These are phyloP conservation scores for Strigomonas galati DNA, from an alignment of 208 protist species.

Conservation along the genomic window DNA sequence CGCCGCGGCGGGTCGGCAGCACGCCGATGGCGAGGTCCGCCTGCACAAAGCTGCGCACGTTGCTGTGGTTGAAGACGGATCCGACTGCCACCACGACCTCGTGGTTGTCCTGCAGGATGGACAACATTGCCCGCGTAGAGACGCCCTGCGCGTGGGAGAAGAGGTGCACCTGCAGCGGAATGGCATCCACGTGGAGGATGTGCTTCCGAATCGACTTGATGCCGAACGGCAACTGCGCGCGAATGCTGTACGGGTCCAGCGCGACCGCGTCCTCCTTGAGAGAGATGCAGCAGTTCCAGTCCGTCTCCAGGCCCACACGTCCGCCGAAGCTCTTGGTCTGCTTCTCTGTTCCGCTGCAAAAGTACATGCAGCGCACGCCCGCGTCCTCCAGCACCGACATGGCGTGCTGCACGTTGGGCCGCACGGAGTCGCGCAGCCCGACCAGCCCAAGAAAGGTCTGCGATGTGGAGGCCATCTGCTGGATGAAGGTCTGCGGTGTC, in stretches of 20 bases:
- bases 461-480: constrained; percentile 59
- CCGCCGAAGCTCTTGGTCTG: constrained; percentile 90
- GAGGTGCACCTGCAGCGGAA: constrained; percentile 94
- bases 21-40: constrained; percentile 88
- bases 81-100: constrained; percentile 92
- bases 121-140: constrained; percentile 88
- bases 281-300: constrained; percentile 96
- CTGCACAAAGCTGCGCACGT: constrained; percentile 90
- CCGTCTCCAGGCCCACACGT: constrained; percentile 90
- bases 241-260: constrained; percentile 82
- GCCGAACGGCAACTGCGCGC: constrained; percentile 91
- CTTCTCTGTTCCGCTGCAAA: constrained; percentile 77
- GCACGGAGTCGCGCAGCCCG: constrained; percentile 85
- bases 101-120: constrained; percentile 93
- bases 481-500: constrained; percentile 48
- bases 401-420: constrained; percentile 69
- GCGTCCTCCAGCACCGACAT: constrained; percentile 80
- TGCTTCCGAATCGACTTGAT: constrained; percentile 92
- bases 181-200: constrained; percentile 90
- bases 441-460: constrained; percentile 90
- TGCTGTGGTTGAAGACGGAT: constrained; percentile 89
- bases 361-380: constrained; percentile 94
- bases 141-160: constrained; percentile 89
- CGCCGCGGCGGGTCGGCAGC: constrained; percentile 72
- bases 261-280: constrained; percentile 81